These are phyloP conservation scores for Boletellus emodensis DNA, from an alignment of 768 basidiomycete genomes.

Conservation along the genomic window DNA sequence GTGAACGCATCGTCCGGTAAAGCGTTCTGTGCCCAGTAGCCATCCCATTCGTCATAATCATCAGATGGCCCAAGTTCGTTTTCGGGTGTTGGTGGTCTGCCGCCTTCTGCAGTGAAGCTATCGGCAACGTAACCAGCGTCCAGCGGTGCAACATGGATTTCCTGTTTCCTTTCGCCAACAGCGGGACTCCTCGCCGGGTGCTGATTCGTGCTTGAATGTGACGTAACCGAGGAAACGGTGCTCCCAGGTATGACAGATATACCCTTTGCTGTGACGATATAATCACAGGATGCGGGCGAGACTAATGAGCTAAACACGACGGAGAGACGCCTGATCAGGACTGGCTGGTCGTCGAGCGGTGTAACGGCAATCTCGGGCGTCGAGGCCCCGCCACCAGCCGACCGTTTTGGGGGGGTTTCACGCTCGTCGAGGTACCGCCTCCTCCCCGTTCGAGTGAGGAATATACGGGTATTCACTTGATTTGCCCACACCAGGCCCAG, in stretches of 20 bases:
- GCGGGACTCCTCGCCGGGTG: slow-evolving; percentile 10
- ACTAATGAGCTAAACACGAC: slow-evolving; percentile 73
- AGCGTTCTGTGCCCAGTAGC: slow-evolving; percentile 41
- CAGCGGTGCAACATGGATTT: slow-evolving; percentile 31
- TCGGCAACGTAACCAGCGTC: slow-evolving; percentile 35
- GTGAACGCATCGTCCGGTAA: slow-evolving; percentile 37
- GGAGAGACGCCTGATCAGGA: slow-evolving; percentile 65
- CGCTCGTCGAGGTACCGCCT: slow-evolving; percentile 49
- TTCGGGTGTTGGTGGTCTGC: slow-evolving; percentile 21
- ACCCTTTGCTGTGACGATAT: slow-evolving; percentile 63
- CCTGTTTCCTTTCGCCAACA: not conserved
- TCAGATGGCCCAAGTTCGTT: slow-evolving; percentile 18
- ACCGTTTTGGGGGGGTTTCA: slow-evolving; percentile 27
- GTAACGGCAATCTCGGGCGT: slow-evolving; percentile 1
- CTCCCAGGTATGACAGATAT: slow-evolving; percentile 36
- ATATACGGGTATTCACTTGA: slow-evolving; percentile 79
- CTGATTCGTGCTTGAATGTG: not conserved
- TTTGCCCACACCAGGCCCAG: slow-evolving; percentile 94
- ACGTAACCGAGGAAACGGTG: slow-evolving; percentile 5
- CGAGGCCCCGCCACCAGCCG: slow-evolving; percentile 9
- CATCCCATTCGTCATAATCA: slow-evolving; percentile 46
- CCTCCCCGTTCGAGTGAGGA: slow-evolving; percentile 75
- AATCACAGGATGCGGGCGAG: slow-evolving; percentile 63
- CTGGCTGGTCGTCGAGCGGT: slow-evolving; percentile 39
- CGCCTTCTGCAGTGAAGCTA: slow-evolving; percentile 11